A percentile compares a stretch with the other conserved stretches of the same genome.
phyloP scores from a whole-genome alignment of 352 stramenopile species.

The Detonula confervacea region DNA sequence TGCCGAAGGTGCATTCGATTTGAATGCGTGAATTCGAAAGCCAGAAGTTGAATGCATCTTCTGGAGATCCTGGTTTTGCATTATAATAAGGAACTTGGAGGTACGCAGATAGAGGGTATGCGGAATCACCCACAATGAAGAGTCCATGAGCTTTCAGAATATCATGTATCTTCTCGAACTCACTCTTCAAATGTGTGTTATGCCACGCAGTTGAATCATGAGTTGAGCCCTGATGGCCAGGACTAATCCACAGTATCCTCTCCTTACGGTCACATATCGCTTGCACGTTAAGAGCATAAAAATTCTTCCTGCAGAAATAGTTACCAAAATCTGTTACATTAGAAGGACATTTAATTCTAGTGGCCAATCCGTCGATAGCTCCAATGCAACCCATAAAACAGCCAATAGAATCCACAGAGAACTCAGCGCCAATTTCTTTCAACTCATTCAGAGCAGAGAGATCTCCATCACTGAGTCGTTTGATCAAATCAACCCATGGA shows the following conservation, averaged over 20 bases:
- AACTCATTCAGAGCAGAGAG: neutral
- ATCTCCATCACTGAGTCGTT: neutral
- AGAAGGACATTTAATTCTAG: conserved; percentile 23
- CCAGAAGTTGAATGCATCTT: conserved; percentile 44
- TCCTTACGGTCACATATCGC: conserved; percentile 39
- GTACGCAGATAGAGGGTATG: conserved; percentile 15
- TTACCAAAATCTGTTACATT: conserved; percentile 23
- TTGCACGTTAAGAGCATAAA: conserved; percentile 51
- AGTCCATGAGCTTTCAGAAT: conserved; percentile 17
- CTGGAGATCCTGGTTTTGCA: neutral
- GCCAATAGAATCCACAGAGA: conserved; percentile 17
- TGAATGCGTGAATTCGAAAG: conserved; percentile 24
- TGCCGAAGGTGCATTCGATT: conserved; percentile 38
- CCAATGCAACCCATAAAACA: conserved; percentile 31
- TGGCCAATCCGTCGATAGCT: conserved; percentile 28
- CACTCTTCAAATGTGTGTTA: conserved; percentile 7
- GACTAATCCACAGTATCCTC: conserved; percentile 20
- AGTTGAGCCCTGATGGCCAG: conserved; percentile 5
- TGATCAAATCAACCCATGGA: conserved; percentile 1
- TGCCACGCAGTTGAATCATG: conserved; percentile 28
- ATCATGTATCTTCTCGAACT: conserved; percentile 6
- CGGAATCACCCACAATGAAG: conserved; percentile 42
- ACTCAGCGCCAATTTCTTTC: conserved; percentile 14
- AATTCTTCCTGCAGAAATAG: conserved; percentile 50
- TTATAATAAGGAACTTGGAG: conserved; percentile 16